Percentiles rank a stretch among this genome's conserved stretches.
phyloP scores from a whole-genome alignment of 2,329 filamentous ascomycete genomes.

The Xylariales sp. region DNA sequence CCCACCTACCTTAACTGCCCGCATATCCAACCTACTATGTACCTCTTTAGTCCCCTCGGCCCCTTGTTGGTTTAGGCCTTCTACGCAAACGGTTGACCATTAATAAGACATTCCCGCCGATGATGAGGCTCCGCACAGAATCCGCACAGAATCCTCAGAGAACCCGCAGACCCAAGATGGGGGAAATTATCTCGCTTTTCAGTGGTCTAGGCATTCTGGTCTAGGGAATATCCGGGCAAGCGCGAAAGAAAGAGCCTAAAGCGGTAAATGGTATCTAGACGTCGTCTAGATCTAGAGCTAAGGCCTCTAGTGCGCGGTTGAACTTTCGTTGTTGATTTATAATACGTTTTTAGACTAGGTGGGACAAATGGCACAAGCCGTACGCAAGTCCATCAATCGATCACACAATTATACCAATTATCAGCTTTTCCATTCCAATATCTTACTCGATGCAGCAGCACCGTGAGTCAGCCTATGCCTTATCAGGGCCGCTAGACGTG shows the following conservation, averaged over 20 bases:
- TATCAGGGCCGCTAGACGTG: not conserved
- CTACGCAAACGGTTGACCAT: not conserved
- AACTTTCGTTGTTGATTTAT: slow-evolving; percentile 1
- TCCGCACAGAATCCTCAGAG: no score
- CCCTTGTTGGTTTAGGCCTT: not conserved
- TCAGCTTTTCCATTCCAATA: not conserved
- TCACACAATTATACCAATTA: slow-evolving; percentile 6
- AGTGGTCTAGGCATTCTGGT: no score
- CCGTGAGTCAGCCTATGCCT: not conserved
- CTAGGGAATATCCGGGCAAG: no score
- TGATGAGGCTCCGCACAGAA: slow-evolving; percentile 4
- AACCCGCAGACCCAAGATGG: not conserved
- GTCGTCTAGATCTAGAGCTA: not conserved
- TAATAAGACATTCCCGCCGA: not conserved
- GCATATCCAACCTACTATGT: not conserved
- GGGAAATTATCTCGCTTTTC: not conserved
- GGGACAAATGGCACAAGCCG: not conserved
- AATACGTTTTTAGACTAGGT: not conserved
- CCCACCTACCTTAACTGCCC: no score
- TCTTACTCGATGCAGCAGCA: not conserved
- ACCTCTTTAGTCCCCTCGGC: not conserved
- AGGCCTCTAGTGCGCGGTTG: no score
- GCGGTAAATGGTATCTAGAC: not conserved
- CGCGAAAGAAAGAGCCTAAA: not conserved
- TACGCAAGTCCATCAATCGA: not conserved